Evolutionary conservation across 2,329 filamentous ascomycete species (phyloP).

Genomic region (Pestalotiopsis sp.): DNA sequence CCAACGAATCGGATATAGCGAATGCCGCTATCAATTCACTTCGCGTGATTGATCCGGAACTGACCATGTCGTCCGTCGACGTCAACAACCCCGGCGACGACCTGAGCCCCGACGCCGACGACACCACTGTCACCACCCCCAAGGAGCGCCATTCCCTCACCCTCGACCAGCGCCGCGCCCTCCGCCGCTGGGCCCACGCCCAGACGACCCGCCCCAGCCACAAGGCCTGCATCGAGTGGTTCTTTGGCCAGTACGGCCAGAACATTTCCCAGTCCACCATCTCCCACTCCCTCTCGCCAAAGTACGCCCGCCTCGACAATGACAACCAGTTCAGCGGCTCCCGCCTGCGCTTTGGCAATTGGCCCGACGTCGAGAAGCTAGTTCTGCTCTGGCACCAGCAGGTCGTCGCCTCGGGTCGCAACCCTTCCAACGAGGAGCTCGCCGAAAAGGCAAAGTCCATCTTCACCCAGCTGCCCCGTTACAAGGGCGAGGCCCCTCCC

Average conservation of each 20-base stretch:
- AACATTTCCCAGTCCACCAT: constrained; percentile 66
- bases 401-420: constrained; percentile 53
- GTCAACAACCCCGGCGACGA: constrained; percentile 2
- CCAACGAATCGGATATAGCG: constrained; percentile 14
- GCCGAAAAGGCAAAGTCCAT: constrained; percentile 64
- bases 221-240: constrained; percentile 67
- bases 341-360: constrained; percentile 64
- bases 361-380: constrained; percentile 76
- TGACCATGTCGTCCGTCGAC: constrained; percentile 13
- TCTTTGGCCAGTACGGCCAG: constrained; percentile 59
- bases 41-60: constrained; percentile 7
- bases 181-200: constrained; percentile 61
- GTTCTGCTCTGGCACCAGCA: constrained; percentile 69
- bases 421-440: constrained; percentile 64
- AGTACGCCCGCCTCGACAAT: constrained; percentile 63
- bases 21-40: constrained; percentile 10
- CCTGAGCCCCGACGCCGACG: not conserved
- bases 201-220: constrained; percentile 60
- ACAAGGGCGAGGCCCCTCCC: constrained; percentile 61
- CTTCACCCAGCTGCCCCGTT: constrained; percentile 60
- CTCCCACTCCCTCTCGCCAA: constrained; percentile 63
- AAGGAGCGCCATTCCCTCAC: constrained; percentile 63
- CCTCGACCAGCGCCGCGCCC: constrained; percentile 62
- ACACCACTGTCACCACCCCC: constrained; percentile 23
- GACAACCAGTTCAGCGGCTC: constrained; percentile 65